These are phyloP conservation scores for Microdochium nivale DNA, from an alignment of 2,329 filamentous ascomycete genomes.

Conservation along the genomic window DNA sequence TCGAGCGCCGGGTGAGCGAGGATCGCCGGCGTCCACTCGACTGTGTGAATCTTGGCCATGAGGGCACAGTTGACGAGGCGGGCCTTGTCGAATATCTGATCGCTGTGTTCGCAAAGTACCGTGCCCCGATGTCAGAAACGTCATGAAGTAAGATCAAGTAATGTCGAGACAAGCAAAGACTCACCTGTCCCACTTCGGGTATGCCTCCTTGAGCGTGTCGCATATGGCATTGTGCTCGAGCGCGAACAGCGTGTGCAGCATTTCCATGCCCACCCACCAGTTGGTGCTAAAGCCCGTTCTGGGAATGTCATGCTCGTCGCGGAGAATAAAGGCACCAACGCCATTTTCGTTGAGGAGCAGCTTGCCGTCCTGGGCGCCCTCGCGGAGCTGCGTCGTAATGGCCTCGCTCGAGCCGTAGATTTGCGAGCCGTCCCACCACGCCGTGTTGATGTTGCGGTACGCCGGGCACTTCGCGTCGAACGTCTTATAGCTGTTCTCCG, in stretches of 20 bases:
- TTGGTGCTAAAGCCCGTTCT: constrained; percentile 32
- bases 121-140: too few species aligned
- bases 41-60: constrained; percentile 40
- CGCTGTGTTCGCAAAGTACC: constrained; percentile 8
- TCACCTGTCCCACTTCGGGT: constrained; percentile 25
- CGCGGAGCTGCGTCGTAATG: constrained; percentile 20
- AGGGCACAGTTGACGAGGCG: constrained; percentile 34
- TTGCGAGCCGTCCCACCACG: constrained; percentile 38
- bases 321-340: too few species aligned
- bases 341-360: too few species aligned
- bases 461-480: constrained; percentile 27
- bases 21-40: constrained; percentile 40
- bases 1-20: constrained; percentile 32
- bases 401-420: constrained; percentile 33
- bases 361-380: constrained; percentile 18
- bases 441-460: constrained; percentile 32
- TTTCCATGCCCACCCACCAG: constrained; percentile 37
- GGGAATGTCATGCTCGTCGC: constrained; percentile 20
- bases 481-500: constrained; percentile 19
- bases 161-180: too few species aligned
- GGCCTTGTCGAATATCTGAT: constrained; percentile 34
- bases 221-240: constrained; percentile 37
- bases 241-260: constrained; percentile 35
- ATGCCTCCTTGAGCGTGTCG: constrained; percentile 21
- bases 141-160: not conserved